Conservation (phyloP, 1,284 basidiomycete genomes). For the Abortiporus biennis region DNA sequence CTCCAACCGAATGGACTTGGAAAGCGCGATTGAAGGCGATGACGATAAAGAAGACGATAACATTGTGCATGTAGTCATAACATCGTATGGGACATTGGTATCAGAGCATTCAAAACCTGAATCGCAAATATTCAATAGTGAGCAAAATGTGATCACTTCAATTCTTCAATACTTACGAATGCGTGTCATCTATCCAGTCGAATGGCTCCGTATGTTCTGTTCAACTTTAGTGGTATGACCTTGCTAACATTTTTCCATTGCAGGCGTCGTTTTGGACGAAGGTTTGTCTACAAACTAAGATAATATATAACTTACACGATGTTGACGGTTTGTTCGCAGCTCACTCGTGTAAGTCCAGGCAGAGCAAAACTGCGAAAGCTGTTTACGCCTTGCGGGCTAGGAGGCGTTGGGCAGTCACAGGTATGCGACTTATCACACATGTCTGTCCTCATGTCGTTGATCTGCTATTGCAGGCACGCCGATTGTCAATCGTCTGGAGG, state of each 20-base stretch:
- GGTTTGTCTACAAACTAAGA: background rate
- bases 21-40: conserved; percentile 27
- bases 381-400: conserved; percentile 80
- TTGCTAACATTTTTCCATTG: background rate
- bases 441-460: background rate
- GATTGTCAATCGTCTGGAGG: conserved; percentile 93
- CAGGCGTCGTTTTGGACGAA: conserved; percentile 73
- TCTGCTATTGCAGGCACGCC: conserved; percentile 65
- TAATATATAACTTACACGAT: background rate
- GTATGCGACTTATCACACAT: conserved; percentile 24
- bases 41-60: conserved; percentile 34
- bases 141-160: too few relatives aligned
- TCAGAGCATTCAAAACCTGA: conserved; percentile 76
- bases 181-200: too few relatives aligned
- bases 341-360: conserved; percentile 91
- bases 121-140: conserved; percentile 73
- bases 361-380: conserved; percentile 87
- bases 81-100: conserved; percentile 84
- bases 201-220: conserved; percentile 56
- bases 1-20: conserved; percentile 72
- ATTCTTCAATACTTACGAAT: too few relatives aligned
- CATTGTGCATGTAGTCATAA: conserved; percentile 77
- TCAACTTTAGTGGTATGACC: background rate
- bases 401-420: conserved; percentile 89
- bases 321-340: conserved; percentile 32